A percentile compares a stretch with the other conserved stretches of the same genome.
Conservation (phyloP, 352 stramenopile species). For the Phytophthora vignae region DNA sequence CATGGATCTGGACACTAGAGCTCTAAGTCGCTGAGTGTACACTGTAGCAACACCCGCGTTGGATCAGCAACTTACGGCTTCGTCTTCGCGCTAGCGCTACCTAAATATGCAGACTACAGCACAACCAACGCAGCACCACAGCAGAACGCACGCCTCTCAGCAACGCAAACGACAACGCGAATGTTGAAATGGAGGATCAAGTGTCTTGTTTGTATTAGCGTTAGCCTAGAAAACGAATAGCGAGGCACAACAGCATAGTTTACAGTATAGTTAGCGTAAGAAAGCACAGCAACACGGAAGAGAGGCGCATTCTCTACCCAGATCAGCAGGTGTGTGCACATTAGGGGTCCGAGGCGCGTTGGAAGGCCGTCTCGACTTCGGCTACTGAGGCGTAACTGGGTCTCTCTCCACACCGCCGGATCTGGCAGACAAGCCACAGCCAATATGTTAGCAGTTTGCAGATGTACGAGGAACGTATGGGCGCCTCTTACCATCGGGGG, state of each 20-base stretch:
- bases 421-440: too few species aligned
- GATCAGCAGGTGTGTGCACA: too few species aligned
- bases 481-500: background rate
- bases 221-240: background rate
- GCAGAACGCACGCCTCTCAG: background rate
- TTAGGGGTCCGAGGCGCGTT: too few species aligned
- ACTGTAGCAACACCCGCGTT: background rate
- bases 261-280: background rate
- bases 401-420: too few species aligned
- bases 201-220: background rate
- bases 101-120: background rate
- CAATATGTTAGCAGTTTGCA: too few species aligned
- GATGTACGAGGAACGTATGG: background rate
- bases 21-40: too few species aligned
- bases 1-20: background rate
- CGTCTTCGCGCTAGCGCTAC: background rate
- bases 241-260: background rate
- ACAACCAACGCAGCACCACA: background rate
- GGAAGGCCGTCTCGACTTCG: too few species aligned
- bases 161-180: background rate
- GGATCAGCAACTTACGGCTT: background rate
- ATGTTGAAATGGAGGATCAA: background rate
- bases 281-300: background rate
- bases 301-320: too few species aligned
- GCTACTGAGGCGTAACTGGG: too few species aligned